Evolutionary conservation across 345 rosid genomes (phyloP).

Genomic region (Orychophragmus violaceus): DNA sequence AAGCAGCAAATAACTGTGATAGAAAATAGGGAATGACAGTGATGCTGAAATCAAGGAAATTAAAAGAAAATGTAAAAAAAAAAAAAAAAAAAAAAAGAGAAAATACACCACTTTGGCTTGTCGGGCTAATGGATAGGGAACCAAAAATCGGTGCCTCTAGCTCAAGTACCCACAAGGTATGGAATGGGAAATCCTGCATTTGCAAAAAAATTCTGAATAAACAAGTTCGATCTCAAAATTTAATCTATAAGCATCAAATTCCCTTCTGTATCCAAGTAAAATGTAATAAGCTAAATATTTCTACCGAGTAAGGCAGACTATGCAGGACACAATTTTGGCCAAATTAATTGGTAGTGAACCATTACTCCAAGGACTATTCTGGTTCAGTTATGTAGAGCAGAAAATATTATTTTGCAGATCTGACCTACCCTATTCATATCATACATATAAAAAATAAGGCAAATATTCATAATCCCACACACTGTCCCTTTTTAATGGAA

Average conservation of each 20-base stretch:
- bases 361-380: neutral
- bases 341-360: neutral
- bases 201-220: neutral
- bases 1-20: constrained; percentile 82
- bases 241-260: neutral
- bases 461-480: neutral
- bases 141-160: constrained; percentile 80
- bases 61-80: neutral
- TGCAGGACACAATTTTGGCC: neutral
- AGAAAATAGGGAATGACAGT: neutral
- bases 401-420: neutral
- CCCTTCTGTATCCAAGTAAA: neutral
- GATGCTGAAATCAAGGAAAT: neutral
- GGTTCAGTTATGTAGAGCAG: neutral
- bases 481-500: neutral
- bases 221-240: neutral
- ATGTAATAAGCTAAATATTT: constrained; percentile 10
- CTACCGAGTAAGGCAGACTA: neutral
- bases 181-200: constrained; percentile 63
- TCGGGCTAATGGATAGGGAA: constrained; percentile 51
- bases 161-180: constrained; percentile 62
- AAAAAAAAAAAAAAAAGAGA: neutral
- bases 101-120: constrained; percentile 44
- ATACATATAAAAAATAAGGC: neutral
- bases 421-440: neutral